Conservation (phyloP, 139 green algal species). For the Edaphochlamys debaryana region DNA sequence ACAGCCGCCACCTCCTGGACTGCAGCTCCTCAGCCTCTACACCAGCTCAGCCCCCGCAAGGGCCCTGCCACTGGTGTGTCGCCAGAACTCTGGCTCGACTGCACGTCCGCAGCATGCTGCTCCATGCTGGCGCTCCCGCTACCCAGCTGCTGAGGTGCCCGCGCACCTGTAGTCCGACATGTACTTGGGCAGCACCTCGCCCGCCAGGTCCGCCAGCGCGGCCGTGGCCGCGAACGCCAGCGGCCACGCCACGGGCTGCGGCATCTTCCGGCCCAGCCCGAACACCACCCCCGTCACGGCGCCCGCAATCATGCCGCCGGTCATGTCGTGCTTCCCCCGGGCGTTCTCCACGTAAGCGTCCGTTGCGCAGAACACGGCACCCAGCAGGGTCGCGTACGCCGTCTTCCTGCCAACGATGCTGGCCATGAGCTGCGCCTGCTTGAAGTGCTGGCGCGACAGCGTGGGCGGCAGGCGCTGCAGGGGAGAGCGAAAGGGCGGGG, state of each 20-base stretch:
- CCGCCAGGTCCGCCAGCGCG: slow-evolving; percentile 36
- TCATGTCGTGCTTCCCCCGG: slow-evolving; percentile 49
- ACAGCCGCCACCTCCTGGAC: no score
- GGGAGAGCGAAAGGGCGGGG: neutral
- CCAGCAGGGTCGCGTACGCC: slow-evolving; percentile 32
- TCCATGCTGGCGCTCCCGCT: no score
- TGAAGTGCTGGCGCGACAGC: slow-evolving; percentile 35
- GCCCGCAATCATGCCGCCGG: slow-evolving; percentile 46
- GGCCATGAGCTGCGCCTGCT: slow-evolving; percentile 40
- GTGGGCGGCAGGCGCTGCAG: slow-evolving; percentile 47
- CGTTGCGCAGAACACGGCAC: slow-evolving; percentile 50
- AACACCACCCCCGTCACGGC: slow-evolving; percentile 46
- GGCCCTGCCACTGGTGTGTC: no score
- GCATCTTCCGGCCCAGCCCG: slow-evolving; percentile 39
- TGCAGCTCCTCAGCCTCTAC: no score
- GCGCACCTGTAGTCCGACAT: slow-evolving; percentile 47
- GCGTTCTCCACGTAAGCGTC: slow-evolving; percentile 49
- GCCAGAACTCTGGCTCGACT: no score
- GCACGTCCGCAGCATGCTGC: no score
- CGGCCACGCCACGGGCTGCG: slow-evolving; percentile 58
- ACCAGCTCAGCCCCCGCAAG: no score
- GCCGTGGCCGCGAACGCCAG: slow-evolving; percentile 41
- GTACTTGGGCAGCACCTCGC: slow-evolving; percentile 44
- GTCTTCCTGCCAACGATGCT: slow-evolving; percentile 47
- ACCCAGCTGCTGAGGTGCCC: no score